Base-by-base conservation (phyloP, 2,329 filamentous ascomycete genomes). In the Pseudocercospora fuligena region DNA sequence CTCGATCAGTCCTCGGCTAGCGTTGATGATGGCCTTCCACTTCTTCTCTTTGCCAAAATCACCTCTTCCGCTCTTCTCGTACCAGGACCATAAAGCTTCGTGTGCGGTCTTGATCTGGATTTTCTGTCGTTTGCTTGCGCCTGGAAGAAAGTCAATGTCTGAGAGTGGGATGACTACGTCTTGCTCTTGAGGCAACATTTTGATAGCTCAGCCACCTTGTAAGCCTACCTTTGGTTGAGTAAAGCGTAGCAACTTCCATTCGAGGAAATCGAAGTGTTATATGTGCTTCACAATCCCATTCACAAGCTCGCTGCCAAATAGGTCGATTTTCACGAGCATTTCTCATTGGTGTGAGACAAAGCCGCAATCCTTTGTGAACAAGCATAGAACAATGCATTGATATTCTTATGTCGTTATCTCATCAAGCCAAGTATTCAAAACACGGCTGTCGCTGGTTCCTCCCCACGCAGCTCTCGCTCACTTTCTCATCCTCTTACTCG, bases 111-210 rank as follows among this genome's bases (percentile, higher is more conserved):
- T 56, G 27, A 56, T 56, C 12, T 14, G 14, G 12, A 12, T n/a
- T 19, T 21, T 56, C 51, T 56, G 51, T n/a, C 25, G 51, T 29
- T 3, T 31, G 16, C 27, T 56, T n/a, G 51, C 51, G 16, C 51
- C 23, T 56, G 51, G 51, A 56, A 56, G 51, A 31, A 56, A 56
- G 51, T 56, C 51, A 56, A 56, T 31, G 8, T 56, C 51, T 31
- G 27, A 6, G 16, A 31, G 27, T 4, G 23, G 14, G 7, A 56
- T 56, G 16, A 56, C 16, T 7, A 29, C 5, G 5, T 29, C 51
- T 11, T 27, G 23, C 51, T 56, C 27, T 3, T 27, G 27, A 56
- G 27, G 23, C 27, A 23, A 23, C 51, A 27, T 56, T 21, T 29
- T 27, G 23, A 14, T 0, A 19, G 40, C 14, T n/a, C 14, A 19